Percentiles rank a stretch among this genome's conserved stretches.
Conservation (phyloP, 1,284 basidiomycete species). For the Ustilago xerochloae region DNA sequence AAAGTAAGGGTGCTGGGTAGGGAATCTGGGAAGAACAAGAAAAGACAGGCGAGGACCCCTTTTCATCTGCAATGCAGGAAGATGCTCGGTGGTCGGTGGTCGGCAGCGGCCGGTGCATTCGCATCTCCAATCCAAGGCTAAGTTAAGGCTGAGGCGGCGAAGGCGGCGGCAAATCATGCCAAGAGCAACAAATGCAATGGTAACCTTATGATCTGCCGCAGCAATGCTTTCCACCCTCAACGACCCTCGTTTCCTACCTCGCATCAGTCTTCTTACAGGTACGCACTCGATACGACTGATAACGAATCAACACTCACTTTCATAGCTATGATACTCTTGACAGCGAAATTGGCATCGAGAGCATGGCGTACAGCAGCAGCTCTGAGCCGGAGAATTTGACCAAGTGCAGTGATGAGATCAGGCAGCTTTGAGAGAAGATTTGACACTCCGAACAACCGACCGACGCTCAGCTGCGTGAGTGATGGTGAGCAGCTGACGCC, state of each 20-base stretch:
- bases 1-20: background rate
- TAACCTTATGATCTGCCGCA: background rate
- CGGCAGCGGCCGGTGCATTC: background rate
- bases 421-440: background rate
- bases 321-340: background rate
- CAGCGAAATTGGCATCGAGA: background rate
- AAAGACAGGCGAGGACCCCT: conserved; percentile 11
- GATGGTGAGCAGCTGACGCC: background rate
- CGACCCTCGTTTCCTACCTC: no score
- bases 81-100: background rate
- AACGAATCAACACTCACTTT: no score
- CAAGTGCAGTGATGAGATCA: conserved; percentile 11
- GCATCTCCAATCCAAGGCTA: no score
- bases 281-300: no score
- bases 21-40: background rate
- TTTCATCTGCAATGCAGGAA: conserved; percentile 29
- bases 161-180: background rate
- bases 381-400: background rate
- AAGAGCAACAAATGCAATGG: no score
- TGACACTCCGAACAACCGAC: background rate
- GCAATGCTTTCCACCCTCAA: background rate
- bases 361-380: no score
- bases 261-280: no score
- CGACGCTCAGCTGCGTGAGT: background rate
- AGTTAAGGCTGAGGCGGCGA: no score